phyloP scores from a whole-genome alignment of 2,329 filamentous ascomycete species.

The Dothideomycetes sp. region DNA sequence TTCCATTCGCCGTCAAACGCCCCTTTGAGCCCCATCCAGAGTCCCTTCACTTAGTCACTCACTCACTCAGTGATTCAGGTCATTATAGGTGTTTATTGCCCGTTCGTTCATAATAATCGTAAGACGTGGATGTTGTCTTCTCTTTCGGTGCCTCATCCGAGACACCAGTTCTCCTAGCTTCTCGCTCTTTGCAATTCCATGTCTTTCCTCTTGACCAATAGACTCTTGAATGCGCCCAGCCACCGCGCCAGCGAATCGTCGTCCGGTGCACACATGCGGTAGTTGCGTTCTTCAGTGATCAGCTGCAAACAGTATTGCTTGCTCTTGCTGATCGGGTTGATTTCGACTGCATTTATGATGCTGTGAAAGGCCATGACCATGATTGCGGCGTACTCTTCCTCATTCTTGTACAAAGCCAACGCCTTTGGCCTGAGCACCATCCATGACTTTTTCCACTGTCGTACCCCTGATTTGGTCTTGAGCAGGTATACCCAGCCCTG shows the following conservation, averaged over 20 bases:
- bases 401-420: conserved; percentile 86
- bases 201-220: conserved; percentile 62
- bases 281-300: conserved; percentile 75
- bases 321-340: conserved; percentile 75
- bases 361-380: conserved; percentile 69
- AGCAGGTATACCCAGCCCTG: conserved; percentile 84
- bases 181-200: conserved; percentile 9
- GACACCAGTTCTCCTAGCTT: conserved; percentile 4
- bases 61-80: too few species aligned
- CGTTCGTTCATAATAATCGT: conserved; percentile 8
- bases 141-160: neutral
- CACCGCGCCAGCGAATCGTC: conserved; percentile 78
- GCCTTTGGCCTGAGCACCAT: conserved; percentile 78
- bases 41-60: too few species aligned
- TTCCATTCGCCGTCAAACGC: too few species aligned
- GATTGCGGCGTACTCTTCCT: conserved; percentile 76
- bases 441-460: conserved; percentile 94
- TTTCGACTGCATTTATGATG: conserved; percentile 85
- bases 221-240: conserved; percentile 83
- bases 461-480: conserved; percentile 71
- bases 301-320: conserved; percentile 85
- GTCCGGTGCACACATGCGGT: conserved; percentile 50
- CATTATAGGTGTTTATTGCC: neutral
- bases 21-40: too few species aligned
- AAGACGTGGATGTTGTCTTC: neutral